Conservation (phyloP, 2,329 filamentous ascomycete species). For the Thelonectria rubi region DNA sequence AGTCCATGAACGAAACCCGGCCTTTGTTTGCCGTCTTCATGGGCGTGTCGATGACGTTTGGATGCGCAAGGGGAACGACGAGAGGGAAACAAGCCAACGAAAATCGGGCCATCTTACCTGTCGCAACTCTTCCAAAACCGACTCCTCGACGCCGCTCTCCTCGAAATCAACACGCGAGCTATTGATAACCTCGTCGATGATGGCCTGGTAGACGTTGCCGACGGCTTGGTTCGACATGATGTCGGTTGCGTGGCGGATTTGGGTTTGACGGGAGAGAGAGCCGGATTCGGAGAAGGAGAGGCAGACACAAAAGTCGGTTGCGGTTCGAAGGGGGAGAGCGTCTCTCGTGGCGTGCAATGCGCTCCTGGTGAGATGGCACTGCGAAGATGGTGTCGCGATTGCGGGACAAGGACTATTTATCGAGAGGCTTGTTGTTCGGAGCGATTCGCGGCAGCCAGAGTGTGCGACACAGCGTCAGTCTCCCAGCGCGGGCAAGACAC, state of each 20-base stretch:
- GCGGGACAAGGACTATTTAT: background rate
- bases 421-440: background rate
- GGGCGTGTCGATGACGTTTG: slow-evolving; percentile 39
- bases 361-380: background rate
- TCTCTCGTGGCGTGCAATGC: background rate
- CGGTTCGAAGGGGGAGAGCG: background rate
- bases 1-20: background rate
- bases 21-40: slow-evolving; percentile 32
- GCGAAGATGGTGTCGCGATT: slow-evolving; percentile 1
- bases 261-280: slow-evolving; percentile 1
- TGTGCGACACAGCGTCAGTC: slow-evolving; percentile 2
- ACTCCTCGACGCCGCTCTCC: slow-evolving; percentile 90
- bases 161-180: slow-evolving; percentile 95
- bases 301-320: slow-evolving; percentile 12
- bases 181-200: slow-evolving; percentile 87
- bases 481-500: slow-evolving; percentile 15
- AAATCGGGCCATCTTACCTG: slow-evolving; percentile 69
- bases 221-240: slow-evolving; percentile 68
- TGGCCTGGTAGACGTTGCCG: slow-evolving; percentile 82
- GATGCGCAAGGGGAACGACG: slow-evolving; percentile 12
- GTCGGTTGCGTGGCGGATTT: slow-evolving; percentile 22
- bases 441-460: slow-evolving; percentile 18
- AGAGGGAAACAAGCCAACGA: slow-evolving; percentile 11
- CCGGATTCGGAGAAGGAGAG: slow-evolving; percentile 8
- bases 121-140: slow-evolving; percentile 85